Evolutionary conservation across 2,329 filamentous ascomycete genomes (phyloP), one percentile per base, ranked within the genome.

Genomic region (Falciphora oryzae): DNA sequence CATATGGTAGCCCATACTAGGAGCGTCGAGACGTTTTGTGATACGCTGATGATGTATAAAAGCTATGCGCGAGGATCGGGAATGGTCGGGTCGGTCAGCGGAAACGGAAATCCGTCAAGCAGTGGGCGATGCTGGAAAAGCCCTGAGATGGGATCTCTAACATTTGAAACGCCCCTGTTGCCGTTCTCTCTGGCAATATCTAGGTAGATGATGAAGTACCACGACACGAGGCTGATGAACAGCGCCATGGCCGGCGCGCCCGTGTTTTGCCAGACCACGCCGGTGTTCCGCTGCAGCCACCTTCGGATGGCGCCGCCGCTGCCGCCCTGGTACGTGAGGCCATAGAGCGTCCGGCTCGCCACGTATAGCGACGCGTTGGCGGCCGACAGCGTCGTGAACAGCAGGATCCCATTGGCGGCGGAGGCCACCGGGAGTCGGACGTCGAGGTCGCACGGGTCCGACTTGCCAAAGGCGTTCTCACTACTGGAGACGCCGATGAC

Each of bases 311-410:
- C 4, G 31, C 35, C 35, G 38, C 38, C 38, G 31, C 31, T 25
- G 59, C 31, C 59, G 7, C 25, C 35, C 59, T 64, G 57, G 28
- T 65, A 63, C 4, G 66, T 65, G 18, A 67, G 56, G 4, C 66
- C 66, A 38, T 67, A 67, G 22, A 67, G 56, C 8, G 64, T 67
- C 25, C 66, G 66, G 63, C 66, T 67, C 6, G 64, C 32, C 44
- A 67, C 63, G 58, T 67, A 67, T 6, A 67, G 66, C 18, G 58
- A 57, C 11, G 66, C 63, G 31, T 65, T 66, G 13, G 61, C 64
- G 3, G 65, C 63, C 14, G 65, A 66, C 16, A 66, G 35, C 60
- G 63, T 58, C 32, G 50, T 61, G 59, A 66, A 65, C 28, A 66
- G n/a, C 28, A 66, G 60, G 28, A 28, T 44, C 13, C 50, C 66